A percentile compares a stretch with the other conserved stretches of the same genome.
phyloP scores from a whole-genome alignment of 371 early-diverging fungal genomes.

The Synchytrium microbalum region DNA sequence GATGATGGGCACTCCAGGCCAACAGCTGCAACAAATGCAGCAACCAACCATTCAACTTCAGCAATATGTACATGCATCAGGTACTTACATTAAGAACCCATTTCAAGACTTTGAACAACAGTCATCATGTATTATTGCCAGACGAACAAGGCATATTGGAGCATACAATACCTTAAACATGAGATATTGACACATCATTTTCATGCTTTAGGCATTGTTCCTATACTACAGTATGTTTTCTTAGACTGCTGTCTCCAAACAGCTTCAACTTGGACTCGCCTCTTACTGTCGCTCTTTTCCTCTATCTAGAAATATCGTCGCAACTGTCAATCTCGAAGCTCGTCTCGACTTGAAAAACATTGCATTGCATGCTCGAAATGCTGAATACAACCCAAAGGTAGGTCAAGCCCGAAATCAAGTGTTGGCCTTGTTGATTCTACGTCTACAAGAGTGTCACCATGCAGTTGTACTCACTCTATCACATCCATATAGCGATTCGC shows the following conservation, averaged over 20 bases:
- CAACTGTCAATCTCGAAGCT: constrained; percentile 99
- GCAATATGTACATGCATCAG: neutral
- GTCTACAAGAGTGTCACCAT: neutral
- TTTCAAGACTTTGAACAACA: neutral
- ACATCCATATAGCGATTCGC: constrained; percentile 87
- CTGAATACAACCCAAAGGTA: constrained; percentile 99
- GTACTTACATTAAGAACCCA: neutral
- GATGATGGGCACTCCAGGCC: neutral
- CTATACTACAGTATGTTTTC: neutral
- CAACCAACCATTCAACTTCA: neutral
- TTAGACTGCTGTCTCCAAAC: too few relatives aligned
- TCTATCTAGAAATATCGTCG: constrained; percentile 86
- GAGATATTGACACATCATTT: neutral
- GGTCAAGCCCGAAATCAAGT: constrained; percentile 9
- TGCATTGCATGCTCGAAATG: constrained; percentile 99
- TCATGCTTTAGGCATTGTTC: neutral
- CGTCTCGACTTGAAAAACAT: constrained; percentile 99
- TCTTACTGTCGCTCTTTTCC: neutral
- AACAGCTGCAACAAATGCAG: neutral
- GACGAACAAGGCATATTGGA: too few relatives aligned
- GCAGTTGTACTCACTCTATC: neutral
- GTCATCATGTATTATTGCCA: neutral
- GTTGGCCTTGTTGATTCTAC: neutral
- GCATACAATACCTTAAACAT: too few relatives aligned
- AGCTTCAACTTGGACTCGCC: neutral